Evolutionary conservation across 108 stramenopile species (phyloP).

Genomic region (Pseudonitzschia multiseries): DNA sequence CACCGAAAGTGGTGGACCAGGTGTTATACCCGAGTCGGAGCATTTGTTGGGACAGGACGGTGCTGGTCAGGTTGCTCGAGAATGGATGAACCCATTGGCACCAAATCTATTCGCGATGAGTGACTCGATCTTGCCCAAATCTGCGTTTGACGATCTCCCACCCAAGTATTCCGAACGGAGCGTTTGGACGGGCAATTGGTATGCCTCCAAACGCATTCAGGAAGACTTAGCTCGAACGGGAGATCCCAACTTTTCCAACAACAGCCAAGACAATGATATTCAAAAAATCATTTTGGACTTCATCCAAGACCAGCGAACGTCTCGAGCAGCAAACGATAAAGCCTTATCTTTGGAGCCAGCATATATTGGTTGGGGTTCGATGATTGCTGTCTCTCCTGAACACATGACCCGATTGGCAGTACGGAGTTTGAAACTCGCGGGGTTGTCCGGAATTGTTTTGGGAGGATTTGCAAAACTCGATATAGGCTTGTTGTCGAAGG

Average conservation of each 20-base stretch:
- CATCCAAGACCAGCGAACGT: background rate
- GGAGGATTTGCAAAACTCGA: conserved; percentile 21
- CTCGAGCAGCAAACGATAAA: background rate
- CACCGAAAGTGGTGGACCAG: background rate
- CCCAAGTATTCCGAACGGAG: background rate
- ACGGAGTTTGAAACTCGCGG: background rate
- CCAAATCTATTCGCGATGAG: background rate
- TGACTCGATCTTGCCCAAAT: background rate
- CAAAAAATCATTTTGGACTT: background rate
- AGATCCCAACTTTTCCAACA: background rate
- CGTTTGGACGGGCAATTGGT: background rate
- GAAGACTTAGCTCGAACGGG: background rate
- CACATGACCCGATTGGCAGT: conserved; percentile 17
- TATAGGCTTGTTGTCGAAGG: background rate
- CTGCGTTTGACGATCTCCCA: background rate
- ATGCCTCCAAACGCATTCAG: background rate
- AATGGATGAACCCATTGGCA: background rate
- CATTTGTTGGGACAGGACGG: background rate
- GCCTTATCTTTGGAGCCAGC: conserved; percentile 3
- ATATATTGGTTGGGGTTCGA: conserved; percentile 36
- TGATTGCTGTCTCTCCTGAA: conserved; percentile 22
- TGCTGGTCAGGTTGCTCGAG: background rate
- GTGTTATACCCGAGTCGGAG: background rate
- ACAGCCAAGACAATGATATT: background rate
- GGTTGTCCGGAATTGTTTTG: conserved; percentile 19